Evolutionary conservation across 2,329 filamentous ascomycete genomes (phyloP).

Genomic region (Trichoderma sp.): DNA sequence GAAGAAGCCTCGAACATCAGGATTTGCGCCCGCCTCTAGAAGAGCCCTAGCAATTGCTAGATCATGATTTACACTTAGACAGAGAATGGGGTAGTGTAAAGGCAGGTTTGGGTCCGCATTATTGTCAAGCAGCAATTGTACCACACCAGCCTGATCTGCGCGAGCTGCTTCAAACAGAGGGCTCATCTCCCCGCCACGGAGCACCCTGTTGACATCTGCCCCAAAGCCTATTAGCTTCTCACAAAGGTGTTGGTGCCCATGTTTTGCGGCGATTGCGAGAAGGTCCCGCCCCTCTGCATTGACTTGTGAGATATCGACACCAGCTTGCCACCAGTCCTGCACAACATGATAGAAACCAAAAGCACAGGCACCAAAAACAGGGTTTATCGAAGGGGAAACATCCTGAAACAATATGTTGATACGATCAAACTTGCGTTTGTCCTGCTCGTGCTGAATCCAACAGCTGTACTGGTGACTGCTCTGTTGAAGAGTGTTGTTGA

Average conservation of each 20-base stretch:
- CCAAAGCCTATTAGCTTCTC: not conserved
- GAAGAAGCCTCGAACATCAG: not conserved
- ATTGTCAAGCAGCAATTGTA: not conserved
- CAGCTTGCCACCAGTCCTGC: not conserved
- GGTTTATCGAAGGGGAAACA: not conserved
- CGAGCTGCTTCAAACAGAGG: accelerated
- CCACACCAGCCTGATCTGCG: too few species aligned
- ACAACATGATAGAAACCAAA: not conserved
- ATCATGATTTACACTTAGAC: too few species aligned
- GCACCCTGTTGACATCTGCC: not conserved
- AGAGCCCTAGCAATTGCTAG: not conserved
- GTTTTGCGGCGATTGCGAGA: not conserved
- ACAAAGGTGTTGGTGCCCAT: not conserved
- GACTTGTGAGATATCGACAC: not conserved
- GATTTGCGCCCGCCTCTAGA: not conserved
- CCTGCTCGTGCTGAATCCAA: too few species aligned
- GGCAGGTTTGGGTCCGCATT: not conserved
- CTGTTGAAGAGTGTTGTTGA: not conserved
- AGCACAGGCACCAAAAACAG: not conserved
- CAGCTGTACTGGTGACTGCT: not conserved
- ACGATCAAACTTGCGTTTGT: too few species aligned
- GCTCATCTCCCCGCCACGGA: accelerated
- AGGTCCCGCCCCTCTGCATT: not conserved
- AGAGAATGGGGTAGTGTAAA: not conserved
- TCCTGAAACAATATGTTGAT: too few species aligned